Percentiles rank a stretch among this genome's conserved stretches.
Conservation (phyloP, 306 rosid species). For the Senna siamea region DNA sequence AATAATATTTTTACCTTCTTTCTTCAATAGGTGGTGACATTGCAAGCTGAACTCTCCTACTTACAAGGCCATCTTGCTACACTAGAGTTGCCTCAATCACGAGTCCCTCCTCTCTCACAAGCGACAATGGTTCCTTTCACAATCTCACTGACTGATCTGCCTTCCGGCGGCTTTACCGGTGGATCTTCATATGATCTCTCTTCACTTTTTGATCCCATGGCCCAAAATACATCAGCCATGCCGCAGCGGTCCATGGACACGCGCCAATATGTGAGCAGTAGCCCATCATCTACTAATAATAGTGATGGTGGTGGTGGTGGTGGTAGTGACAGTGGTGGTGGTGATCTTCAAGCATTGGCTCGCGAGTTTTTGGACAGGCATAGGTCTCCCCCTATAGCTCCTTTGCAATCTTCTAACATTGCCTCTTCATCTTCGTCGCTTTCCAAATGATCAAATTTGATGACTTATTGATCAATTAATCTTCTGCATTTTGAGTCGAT, state of each 20-base stretch:
- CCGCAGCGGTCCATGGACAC: slow-evolving; percentile 62
- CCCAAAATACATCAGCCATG: slow-evolving; percentile 66
- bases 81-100: slow-evolving; percentile 50
- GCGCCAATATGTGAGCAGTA: slow-evolving; percentile 48
- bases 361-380: slow-evolving; percentile 67
- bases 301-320: slow-evolving; percentile 42
- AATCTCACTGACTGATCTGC: slow-evolving; percentile 63
- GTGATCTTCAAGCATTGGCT: slow-evolving; percentile 78
- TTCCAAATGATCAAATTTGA: slow-evolving; percentile 56
- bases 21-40: slow-evolving; percentile 62
- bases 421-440: slow-evolving; percentile 55
- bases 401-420: slow-evolving; percentile 44
- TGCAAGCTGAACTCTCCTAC: slow-evolving; percentile 89
- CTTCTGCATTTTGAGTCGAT: too few relatives aligned
- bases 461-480: slow-evolving; percentile 39
- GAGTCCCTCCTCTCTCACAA: slow-evolving; percentile 51
- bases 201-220: slow-evolving; percentile 82
- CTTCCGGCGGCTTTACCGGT: slow-evolving; percentile 47
- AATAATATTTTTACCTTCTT: neutral
- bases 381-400: slow-evolving; percentile 49
- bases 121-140: slow-evolving; percentile 37
- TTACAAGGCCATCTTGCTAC: slow-evolving; percentile 83
- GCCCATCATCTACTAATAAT: slow-evolving; percentile 40
- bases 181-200: slow-evolving; percentile 71
- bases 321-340: slow-evolving; percentile 8